phyloP scores from a whole-genome alignment of 1,284 basidiomycete genomes.

The Cryptococcus sp. region DNA sequence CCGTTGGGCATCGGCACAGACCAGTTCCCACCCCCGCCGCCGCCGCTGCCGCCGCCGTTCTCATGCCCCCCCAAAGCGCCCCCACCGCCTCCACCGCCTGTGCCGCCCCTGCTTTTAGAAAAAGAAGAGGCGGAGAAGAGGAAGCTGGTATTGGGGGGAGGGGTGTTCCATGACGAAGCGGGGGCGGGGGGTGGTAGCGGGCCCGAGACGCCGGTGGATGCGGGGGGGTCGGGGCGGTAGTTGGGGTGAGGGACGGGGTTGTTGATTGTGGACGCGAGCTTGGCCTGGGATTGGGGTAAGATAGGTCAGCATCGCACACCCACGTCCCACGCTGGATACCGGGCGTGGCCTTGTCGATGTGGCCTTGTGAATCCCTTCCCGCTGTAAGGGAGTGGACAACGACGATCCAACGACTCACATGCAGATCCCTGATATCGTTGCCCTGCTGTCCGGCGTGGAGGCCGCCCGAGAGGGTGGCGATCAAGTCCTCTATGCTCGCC shows the following conservation, averaged over 20 bases:
- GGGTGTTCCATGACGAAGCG: conserved; percentile 44
- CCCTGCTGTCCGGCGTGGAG: conserved; percentile 44
- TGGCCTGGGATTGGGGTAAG: conserved; percentile 19
- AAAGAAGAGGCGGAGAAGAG: conserved; percentile 13
- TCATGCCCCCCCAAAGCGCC: background rate
- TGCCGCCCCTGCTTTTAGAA: conserved; percentile 4
- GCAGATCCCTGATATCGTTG: conserved; percentile 41
- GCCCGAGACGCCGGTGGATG: conserved; percentile 15
- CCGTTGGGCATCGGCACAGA: conserved; percentile 4
- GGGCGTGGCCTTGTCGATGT: too few relatives aligned
- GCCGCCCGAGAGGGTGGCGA: conserved; percentile 41
- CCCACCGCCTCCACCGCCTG: background rate
- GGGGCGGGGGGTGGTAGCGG: conserved; percentile 43
- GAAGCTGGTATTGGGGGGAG: conserved; percentile 16
- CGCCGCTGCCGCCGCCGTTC: background rate
- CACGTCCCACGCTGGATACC: too few relatives aligned
- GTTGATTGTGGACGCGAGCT: conserved; percentile 32
- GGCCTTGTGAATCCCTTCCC: too few relatives aligned
- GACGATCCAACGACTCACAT: conserved; percentile 27
- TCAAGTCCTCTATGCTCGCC: conserved; percentile 48
- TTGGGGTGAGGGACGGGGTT: conserved; percentile 22
- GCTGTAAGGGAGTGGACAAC: too few relatives aligned
- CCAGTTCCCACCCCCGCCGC: background rate
- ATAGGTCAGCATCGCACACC: background rate
- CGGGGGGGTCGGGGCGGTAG: conserved; percentile 34